A percentile compares a stretch with the other conserved stretches of the same genome.
phyloP scores from a whole-genome alignment of 345 rosid genomes.

The Zanthoxylum bungeanum region DNA sequence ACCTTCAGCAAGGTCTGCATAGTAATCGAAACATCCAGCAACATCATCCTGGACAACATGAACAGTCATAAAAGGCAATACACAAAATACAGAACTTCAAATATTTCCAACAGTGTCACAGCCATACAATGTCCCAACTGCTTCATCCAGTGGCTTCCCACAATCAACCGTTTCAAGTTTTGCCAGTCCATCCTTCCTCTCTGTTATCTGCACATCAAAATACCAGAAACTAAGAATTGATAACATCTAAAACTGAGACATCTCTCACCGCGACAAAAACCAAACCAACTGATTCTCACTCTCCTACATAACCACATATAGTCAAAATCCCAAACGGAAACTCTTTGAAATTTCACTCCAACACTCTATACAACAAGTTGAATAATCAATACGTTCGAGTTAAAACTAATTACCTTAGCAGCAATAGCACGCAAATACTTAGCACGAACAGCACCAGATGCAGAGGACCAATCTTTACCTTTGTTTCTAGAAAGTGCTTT shows the following conservation, averaged over 20 bases:
- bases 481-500: constrained; percentile 69
- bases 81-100: not conserved
- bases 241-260: not conserved
- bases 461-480: constrained; percentile 76
- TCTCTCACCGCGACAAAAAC: not conserved
- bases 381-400: not conserved
- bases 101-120: not conserved
- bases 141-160: constrained; percentile 95
- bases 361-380: not conserved
- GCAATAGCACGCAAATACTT: constrained; percentile 93
- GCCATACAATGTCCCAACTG: constrained; percentile 87
- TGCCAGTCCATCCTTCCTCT: constrained; percentile 73
- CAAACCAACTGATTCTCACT: not conserved
- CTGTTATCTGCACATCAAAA: constrained; percentile 53
- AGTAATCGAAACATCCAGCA: constrained; percentile 92
- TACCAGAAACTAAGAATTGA: constrained; percentile 12
- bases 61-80: constrained; percentile 19
- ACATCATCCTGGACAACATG: constrained; percentile 84
- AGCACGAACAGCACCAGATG: constrained; percentile 84
- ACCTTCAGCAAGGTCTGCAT: constrained; percentile 94
- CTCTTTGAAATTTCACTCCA: not conserved
- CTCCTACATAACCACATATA: not conserved
- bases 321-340: no score
- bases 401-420: constrained; percentile 55
- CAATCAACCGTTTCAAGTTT: constrained; percentile 85